Base-by-base conservation (phyloP, 2,329 filamentous ascomycete genomes). In the Pleomassaria siparia region DNA sequence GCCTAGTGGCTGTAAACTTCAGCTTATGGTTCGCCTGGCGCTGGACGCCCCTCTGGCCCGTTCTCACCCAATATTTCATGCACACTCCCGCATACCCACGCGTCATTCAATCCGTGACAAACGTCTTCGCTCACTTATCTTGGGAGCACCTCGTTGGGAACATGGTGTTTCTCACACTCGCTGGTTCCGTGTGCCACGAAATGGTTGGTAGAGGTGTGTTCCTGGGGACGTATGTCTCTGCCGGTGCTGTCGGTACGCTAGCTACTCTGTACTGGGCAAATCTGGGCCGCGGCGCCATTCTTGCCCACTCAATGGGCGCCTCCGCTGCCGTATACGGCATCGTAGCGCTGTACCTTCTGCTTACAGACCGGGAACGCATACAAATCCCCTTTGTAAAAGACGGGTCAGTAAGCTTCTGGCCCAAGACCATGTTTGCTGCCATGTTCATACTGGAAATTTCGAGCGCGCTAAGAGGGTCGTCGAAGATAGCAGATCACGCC, bases 61-160 rank as follows among this genome's bases (percentile, higher is more conserved):
- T 83, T 13, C 71, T 90, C 56, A 91, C 89, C 71, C 81, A 76
- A 53, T 86, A 86, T 72, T 66, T 69, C 54, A 66, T 64, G 59
- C 62, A 68, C 44, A 56, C 63, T 8, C 67, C 66, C 10, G 66
- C 82, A 6, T 83, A 83, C 43, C 86, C 88, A 8, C 79, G 79
- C 52, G 79, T 86, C 3, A 48, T 82, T 16, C 79, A 80, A 53
- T 68, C 88, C 51, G 60, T 92, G 22, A 81, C 82, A 26, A 82
- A 82, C 55, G 73, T 82, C 41, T 88, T 91, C 72, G 87, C 84
- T 16, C 89, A 94, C 72, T 81, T 87, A 44, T 72, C 69, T 2
- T 55, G 84, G 15, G 60, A 69, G 39, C 89, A 94, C 47, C 46
- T 71, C 2, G 16, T 76, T 20, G 64, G 76, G 33, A 92, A 92